These are phyloP conservation scores for Lolium multiflorum DNA, from an alignment of 176 grass and related monocot genomes.

Conservation along the genomic window DNA sequence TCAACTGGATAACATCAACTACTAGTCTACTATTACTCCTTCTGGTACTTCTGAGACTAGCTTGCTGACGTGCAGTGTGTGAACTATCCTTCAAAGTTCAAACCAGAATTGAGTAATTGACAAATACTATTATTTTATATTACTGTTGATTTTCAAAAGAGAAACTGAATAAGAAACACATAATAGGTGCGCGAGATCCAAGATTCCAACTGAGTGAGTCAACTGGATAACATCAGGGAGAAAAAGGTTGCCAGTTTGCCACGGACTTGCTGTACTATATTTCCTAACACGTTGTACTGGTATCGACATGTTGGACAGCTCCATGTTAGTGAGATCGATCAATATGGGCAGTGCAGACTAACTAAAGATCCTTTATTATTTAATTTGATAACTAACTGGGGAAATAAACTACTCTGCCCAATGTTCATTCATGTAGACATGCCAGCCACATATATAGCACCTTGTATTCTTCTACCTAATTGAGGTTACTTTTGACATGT, in stretches of 20 bases:
- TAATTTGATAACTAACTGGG: not conserved
- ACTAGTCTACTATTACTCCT: not conserved
- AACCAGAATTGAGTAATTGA: not conserved
- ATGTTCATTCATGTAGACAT: not conserved
- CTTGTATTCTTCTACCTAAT: not conserved
- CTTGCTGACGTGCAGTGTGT: not conserved
- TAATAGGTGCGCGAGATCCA: not conserved
- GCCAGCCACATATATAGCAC: not conserved
- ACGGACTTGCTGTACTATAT: not conserved
- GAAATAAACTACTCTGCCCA: not conserved
- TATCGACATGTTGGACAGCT: slow-evolving; percentile 15
- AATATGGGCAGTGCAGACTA: not conserved
- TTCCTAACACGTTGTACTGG: not conserved
- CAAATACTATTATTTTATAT: not conserved
- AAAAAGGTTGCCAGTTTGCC: slow-evolving; percentile 10
- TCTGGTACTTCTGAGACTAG: not conserved
- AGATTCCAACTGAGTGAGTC: not conserved
- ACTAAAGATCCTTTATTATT: not conserved
- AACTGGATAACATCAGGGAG: slow-evolving; percentile 21
- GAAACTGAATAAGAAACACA: too few relatives aligned
- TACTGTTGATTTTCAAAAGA: not conserved
- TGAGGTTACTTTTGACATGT: too few relatives aligned
- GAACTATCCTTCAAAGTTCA: not conserved
- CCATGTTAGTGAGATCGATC: not conserved
- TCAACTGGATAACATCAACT: slow-evolving; percentile 22